A percentile compares a stretch with the other conserved stretches of the same genome.
Evolutionary conservation across 2,329 filamentous ascomycete species (phyloP).

Genomic region (Coniochaeta sp.): DNA sequence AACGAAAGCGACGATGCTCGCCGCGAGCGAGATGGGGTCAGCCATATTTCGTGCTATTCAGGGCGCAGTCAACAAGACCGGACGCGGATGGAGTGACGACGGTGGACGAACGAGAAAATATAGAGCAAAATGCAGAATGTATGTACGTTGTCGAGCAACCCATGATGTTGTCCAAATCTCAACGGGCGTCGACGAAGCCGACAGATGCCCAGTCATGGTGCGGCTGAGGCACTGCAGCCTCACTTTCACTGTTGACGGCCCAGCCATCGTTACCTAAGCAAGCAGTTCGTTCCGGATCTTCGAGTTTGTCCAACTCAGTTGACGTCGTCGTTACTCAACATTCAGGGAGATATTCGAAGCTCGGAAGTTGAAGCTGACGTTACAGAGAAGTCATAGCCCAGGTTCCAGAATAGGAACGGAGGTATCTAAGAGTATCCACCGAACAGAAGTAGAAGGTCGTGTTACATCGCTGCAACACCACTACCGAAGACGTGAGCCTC

Average conservation of each 20-base stretch:
- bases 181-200: background rate
- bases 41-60: background rate
- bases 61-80: background rate
- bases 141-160: background rate
- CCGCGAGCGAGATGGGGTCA: background rate
- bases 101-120: background rate
- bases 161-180: background rate
- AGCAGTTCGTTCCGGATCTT: background rate
- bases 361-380: background rate
- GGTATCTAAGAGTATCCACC: background rate
- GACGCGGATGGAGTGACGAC: no score
- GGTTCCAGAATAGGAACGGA: background rate
- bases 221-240: background rate
- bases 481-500: background rate
- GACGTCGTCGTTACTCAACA: no score
- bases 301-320: no score
- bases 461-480: background rate
- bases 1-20: slow-evolving; percentile 11
- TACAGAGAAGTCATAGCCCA: background rate
- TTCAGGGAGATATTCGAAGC: background rate
- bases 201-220: background rate
- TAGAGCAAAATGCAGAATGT: no score
- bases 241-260: background rate
- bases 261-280: background rate
- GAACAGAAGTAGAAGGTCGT: background rate